phyloP scores from a whole-genome alignment of 1,284 basidiomycete species.

The Dichomitus squalens region DNA sequence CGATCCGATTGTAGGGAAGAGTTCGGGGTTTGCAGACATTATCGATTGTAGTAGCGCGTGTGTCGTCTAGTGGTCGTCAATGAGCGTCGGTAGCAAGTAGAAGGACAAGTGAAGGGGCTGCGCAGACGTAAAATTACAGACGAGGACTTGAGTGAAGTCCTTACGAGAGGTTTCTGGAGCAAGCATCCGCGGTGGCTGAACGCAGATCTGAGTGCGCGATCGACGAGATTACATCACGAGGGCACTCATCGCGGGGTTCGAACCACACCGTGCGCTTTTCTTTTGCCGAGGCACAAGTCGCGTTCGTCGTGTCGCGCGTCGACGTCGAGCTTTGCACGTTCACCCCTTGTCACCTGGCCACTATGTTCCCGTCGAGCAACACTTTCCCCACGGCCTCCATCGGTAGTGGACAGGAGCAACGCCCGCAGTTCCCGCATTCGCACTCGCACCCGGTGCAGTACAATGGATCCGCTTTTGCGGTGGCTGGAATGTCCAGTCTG shows the following conservation, averaged over 20 bases:
- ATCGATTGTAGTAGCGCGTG: not conserved
- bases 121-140: constrained; percentile 1
- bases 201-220: constrained; percentile 14
- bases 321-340: not conserved
- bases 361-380: constrained; percentile 26
- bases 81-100: not conserved
- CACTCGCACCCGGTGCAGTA: constrained; percentile 29
- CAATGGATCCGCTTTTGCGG: constrained; percentile 31
- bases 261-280: constrained; percentile 8
- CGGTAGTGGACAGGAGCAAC: constrained; percentile 22
- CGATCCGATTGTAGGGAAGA: constrained; percentile 52
- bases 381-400: constrained; percentile 23
- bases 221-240: constrained; percentile 23
- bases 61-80: not conserved
- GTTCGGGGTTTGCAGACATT: constrained; percentile 28
- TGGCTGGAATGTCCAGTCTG: constrained; percentile 32
- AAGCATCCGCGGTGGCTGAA: constrained; percentile 17
- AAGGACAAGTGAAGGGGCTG: not conserved
- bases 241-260: constrained; percentile 3
- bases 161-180: constrained; percentile 18
- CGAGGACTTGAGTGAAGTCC: not conserved
- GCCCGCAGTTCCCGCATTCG: constrained; percentile 29
- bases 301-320: not conserved
- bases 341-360: not conserved
- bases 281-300: not conserved